Percentiles rank a stretch among this genome's conserved stretches.
These are phyloP conservation scores for Hsuehochloa calcarea DNA, from an alignment of 176 grass and related monocot genomes.

Conservation along the genomic window DNA sequence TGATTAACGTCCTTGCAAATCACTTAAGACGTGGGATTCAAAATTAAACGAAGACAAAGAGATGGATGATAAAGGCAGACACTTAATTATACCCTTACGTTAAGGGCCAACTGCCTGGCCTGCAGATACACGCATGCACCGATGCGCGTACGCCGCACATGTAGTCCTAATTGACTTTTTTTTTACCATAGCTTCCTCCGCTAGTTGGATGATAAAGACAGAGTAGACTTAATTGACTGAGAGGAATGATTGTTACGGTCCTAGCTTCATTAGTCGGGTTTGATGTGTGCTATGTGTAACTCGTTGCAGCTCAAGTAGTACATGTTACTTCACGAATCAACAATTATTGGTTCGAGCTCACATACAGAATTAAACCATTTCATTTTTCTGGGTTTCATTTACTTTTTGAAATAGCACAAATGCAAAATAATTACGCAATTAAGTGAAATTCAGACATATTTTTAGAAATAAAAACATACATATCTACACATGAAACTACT, in stretches of 20 bases:
- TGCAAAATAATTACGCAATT: neutral
- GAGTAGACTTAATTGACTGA: neutral
- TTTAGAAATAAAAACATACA: neutral
- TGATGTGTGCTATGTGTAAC: neutral
- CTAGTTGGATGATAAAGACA: neutral
- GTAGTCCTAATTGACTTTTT: neutral
- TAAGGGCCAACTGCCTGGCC: too few species aligned
- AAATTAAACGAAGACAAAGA: neutral
- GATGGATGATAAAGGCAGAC: neutral
- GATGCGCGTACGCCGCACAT: too few species aligned
- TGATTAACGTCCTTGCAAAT: neutral
- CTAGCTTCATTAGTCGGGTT: neutral
- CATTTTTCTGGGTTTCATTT: neutral
- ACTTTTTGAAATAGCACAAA: neutral
- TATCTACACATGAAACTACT: neutral
- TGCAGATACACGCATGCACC: too few species aligned
- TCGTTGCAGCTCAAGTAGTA: neutral
- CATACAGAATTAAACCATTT: neutral
- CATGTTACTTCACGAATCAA: too few species aligned
- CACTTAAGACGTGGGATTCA: neutral
- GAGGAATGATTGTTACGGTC: neutral
- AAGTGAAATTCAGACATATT: neutral
- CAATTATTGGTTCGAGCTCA: neutral
- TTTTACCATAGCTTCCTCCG: conserved; percentile 1
- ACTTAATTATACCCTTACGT: neutral